phyloP scores from a whole-genome alignment of 2,329 filamentous ascomycete species.

The Blastomyces parvus region DNA sequence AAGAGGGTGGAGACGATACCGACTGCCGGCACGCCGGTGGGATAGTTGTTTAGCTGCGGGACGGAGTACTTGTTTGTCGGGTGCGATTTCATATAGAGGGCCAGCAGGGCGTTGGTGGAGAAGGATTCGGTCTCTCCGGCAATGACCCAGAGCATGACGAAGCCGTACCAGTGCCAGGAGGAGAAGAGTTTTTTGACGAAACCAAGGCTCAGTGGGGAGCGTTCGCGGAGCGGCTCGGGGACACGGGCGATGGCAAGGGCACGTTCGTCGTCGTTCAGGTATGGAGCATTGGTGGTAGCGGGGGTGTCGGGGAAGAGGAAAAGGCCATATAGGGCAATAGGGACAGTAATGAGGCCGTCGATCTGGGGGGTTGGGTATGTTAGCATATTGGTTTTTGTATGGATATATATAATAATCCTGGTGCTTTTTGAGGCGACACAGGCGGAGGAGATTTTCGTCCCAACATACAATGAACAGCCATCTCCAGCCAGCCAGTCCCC shows the following conservation, averaged over 20 bases:
- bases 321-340: conserved; percentile 36
- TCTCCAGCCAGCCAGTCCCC: conserved; percentile 26
- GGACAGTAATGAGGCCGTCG: conserved; percentile 35
- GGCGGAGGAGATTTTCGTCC: background rate
- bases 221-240: conserved; percentile 20
- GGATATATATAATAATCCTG: background rate
- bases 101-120: conserved; percentile 51
- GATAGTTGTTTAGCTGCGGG: conserved; percentile 45
- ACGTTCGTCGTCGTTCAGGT: conserved; percentile 26
- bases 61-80: conserved; percentile 39
- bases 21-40: conserved; percentile 44
- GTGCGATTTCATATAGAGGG: conserved; percentile 43
- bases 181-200: conserved; percentile 27
- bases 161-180: conserved; percentile 31
- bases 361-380: conserved; percentile 20
- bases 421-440: background rate
- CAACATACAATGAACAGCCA: conserved; percentile 31
- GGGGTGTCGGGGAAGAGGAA: conserved; percentile 34
- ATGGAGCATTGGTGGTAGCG: conserved; percentile 27
- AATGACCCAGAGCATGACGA: conserved; percentile 44
- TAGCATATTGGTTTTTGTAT: background rate
- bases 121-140: conserved; percentile 64
- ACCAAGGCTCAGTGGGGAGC: conserved; percentile 16
- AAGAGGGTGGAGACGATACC: conserved; percentile 52
- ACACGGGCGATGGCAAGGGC: conserved; percentile 26